Evolutionary conservation across 106 monocot genomes (phyloP).

Genomic region (Posidonia australis): DNA sequence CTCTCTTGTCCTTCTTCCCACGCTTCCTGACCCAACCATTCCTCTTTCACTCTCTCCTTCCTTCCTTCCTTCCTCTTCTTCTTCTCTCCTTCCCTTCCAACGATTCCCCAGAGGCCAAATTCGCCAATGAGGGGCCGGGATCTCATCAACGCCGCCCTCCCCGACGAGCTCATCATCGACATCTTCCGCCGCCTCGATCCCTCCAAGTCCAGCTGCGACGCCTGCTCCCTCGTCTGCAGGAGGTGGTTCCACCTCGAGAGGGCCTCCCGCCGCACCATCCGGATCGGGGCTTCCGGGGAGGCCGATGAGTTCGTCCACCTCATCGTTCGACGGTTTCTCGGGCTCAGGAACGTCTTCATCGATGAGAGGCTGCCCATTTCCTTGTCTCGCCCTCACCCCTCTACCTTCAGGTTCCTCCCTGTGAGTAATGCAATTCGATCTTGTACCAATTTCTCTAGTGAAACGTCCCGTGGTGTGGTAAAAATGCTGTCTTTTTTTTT

Average conservation of each 20-base stretch:
- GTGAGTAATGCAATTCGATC: background rate
- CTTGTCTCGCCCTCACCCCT: background rate
- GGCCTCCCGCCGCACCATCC: conserved; percentile 37
- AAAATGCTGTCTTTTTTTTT: too few species aligned
- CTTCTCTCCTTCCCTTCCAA: too few species aligned
- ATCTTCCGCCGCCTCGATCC: conserved; percentile 16
- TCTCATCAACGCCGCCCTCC: conserved; percentile 4
- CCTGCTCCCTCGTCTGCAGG: conserved; percentile 41
- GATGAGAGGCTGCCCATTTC: conserved; percentile 57
- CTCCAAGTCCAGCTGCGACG: conserved; percentile 28
- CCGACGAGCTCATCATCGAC: conserved; percentile 24
- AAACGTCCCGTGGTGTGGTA: too few species aligned
- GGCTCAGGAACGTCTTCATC: conserved; percentile 39
- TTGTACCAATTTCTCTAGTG: too few species aligned
- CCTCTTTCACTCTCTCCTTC: too few species aligned
- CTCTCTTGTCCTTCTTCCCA: too few species aligned
- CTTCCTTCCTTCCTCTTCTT: background rate
- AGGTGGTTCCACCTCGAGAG: conserved; percentile 65
- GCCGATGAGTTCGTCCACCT: conserved; percentile 26
- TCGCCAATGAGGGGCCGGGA: too few species aligned
- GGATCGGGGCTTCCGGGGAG: conserved; percentile 39
- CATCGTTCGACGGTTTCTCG: conserved; percentile 38
- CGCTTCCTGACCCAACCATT: too few species aligned
- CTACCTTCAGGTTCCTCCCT: background rate
- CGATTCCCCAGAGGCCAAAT: too few species aligned